Base-by-base conservation (phyloP, 805 yeast species). In the Metschnikowia orientalis region DNA sequence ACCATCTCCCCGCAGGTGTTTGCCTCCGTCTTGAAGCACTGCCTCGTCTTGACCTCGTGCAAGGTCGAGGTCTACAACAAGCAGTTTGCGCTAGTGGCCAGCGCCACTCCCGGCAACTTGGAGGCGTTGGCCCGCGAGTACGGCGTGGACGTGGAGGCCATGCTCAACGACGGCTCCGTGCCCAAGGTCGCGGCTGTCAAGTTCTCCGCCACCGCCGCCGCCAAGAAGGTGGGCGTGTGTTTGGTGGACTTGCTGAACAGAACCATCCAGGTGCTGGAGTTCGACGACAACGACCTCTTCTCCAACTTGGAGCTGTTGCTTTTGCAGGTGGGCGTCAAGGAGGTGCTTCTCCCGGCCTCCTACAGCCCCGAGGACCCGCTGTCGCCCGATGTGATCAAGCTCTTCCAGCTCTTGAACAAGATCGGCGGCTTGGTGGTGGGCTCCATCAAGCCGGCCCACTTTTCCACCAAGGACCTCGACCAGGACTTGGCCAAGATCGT, bases 71-170 rank as follows among this genome's bases (percentile, higher is more conserved):
- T 92, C 11, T 90, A 83, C 54, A 79, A 78, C 45, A 76, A 70
- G 51, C 61, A 57, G 40, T 90, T 95, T 74, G 67, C 57, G 30
- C 61, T 73, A 33, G 45, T 62, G 42, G 72, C 65, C 37, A 60
- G 69, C 26, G 96, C 95, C 0, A 81, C 95, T 1, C 97, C 97
- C 0, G 98, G 98, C 5, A 89, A 92, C 56, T 61, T 89, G 30
- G 84, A 80, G 38, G 78, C 44, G 6, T 46, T 65, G 28, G 48
- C 62, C 6, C 50, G 46, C 29, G 62, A 56, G 30, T 66, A 65
- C 41, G 63, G 59, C 5, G 50, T 63, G 13, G 62, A 63, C 32
- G 46, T 65, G 28, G 95, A 85, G 44, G 88, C 82, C 20, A 60
- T 86, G 58, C 65, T 87, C 40, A 51, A 48, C 21, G 70, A 65